Base-by-base conservation (phyloP, 805 yeast species). In the Tetrapisispora phaffii region DNA sequence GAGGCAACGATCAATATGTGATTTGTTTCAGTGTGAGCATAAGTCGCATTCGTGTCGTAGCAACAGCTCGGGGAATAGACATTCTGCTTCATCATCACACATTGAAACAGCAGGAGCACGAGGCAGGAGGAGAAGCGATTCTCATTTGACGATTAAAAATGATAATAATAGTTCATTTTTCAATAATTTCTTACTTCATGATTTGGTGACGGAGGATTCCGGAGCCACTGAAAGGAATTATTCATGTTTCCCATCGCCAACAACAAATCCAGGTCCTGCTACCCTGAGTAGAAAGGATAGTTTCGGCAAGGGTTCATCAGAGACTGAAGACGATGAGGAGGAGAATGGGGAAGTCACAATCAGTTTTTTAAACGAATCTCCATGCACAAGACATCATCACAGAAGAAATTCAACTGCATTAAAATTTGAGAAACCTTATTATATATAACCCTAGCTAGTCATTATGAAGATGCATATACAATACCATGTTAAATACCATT, bases 321-420 rank as follows among this genome's bases (percentile, higher is more conserved):
- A 32, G 9, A 22, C 24, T n/a, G 41, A 42, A 15, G 41, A 42
- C 16, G 40, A 34, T 6, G 39, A 41, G 6, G 41, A 16, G 3
- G 34, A 21, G n/a, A 24, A 38, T 17, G 22, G 12, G 13, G n/a
- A 28, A 10, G 7, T 38, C 23, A 38, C 41, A 26, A 38, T 38
- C n/a, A 36, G 35, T n/a, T 35, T 36, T 23, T 21, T 31, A 31
- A 34, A 31, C 20, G 53, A 57, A 33, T 37, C 51, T 24, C 44
- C 56, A 3, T 61, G 66, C 46, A 43, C 47, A 20, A 55, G 59
- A 35, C 66, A 62, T 46, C 67, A 63, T 43, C 67, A 60, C 40
- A 53, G 63, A 47, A 57, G 63, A 46, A 57, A 57, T 23, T 58
- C 62, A 1, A 47, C 51, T 5, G 62, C 62, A 17, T 47, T 58